Evolutionary conservation across 73 alveolate species (phyloP), one percentile per base, ranked within the genome.

Genomic region (Effrenium voratum): DNA sequence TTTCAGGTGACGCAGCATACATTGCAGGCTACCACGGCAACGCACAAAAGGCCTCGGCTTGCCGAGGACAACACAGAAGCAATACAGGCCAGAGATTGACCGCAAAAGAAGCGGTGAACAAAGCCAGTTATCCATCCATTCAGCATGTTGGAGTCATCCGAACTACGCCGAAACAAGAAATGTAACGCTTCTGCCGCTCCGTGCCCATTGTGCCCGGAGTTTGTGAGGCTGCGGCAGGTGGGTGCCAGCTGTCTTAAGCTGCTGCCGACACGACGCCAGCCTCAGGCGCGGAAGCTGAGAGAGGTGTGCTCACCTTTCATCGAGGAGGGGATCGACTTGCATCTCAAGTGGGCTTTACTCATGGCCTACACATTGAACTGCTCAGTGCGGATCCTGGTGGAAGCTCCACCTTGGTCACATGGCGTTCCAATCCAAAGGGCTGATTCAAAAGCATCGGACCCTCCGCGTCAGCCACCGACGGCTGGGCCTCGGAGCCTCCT

Each of bases 21-120:
- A 55, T 80, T 80, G 91, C 91, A 80, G n/a, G 68, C 91, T 5
- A 28, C 91, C 91, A 80, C 91, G 5, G 91, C 91, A 5, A 80
- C 70, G 32, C 91, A 80, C 22, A 80, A 68, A 41, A 80, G 47
- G 46, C 91, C 91, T 80, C n/a, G 32, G n/a, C n/a, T 34, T n/a
- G n/a, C n/a, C n/a, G 30, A 49, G 50, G 49, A 15, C 15, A 60
- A 22, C 38, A 38, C 40, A 22, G 40, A 38, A 13, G 6, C 34
- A 38, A 24, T 32, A 24, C 76, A 32, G 30, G 19, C 30, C 38
- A 6, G 10, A 63, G 34, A 10, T 63, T 24, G 19, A 63, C 30
- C 34, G 24, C 6, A 24, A 5, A 63, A 38, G 6, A 63, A 13
- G 41, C 19, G 10, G 19, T 10, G 19, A 66, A 26, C 8, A 26